These are phyloP conservation scores for Corymbia calophylla DNA, from an alignment of 441 rosid genomes.

Conservation along the genomic window DNA sequence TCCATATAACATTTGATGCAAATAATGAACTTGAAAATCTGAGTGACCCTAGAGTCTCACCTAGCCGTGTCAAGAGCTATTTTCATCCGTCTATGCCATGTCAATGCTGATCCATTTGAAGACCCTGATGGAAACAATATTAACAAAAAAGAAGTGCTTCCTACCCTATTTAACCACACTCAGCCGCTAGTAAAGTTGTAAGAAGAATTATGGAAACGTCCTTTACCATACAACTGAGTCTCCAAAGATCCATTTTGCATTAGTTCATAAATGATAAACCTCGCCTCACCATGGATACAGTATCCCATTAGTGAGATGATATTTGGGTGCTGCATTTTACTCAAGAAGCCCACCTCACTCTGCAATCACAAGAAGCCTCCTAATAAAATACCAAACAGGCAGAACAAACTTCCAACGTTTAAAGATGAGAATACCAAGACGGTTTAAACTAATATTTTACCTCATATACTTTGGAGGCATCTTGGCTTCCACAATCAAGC, in stretches of 20 bases:
- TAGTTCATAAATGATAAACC: slow-evolving; percentile 75
- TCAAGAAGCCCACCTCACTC: slow-evolving; percentile 76
- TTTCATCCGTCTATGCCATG: slow-evolving; percentile 85
- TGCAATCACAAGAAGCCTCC: slow-evolving; percentile 20
- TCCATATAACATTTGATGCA: background rate
- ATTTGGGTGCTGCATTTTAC: slow-evolving; percentile 72
- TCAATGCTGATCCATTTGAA: slow-evolving; percentile 63
- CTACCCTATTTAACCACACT: background rate
- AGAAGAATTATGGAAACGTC: background rate
- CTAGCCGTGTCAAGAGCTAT: slow-evolving; percentile 83
- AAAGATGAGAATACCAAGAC: background rate
- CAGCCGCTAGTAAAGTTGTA: background rate
- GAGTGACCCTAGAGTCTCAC: slow-evolving; percentile 25
- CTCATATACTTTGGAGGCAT: slow-evolving; percentile 1
- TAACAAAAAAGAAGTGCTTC: background rate
- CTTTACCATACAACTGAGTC: slow-evolving; percentile 76
- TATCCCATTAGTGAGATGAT: slow-evolving; percentile 71
- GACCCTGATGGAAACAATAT: slow-evolving; percentile 35
- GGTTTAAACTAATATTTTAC: background rate
- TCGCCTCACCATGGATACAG: slow-evolving; percentile 38
- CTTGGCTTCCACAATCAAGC: background rate
- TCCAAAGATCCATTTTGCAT: slow-evolving; percentile 89
- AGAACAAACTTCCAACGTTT: background rate
- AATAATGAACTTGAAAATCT: background rate
- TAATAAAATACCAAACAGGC: background rate